These are phyloP conservation scores for Chlorella sp. DNA, from an alignment of 139 green algal genomes.

Conservation along the genomic window DNA sequence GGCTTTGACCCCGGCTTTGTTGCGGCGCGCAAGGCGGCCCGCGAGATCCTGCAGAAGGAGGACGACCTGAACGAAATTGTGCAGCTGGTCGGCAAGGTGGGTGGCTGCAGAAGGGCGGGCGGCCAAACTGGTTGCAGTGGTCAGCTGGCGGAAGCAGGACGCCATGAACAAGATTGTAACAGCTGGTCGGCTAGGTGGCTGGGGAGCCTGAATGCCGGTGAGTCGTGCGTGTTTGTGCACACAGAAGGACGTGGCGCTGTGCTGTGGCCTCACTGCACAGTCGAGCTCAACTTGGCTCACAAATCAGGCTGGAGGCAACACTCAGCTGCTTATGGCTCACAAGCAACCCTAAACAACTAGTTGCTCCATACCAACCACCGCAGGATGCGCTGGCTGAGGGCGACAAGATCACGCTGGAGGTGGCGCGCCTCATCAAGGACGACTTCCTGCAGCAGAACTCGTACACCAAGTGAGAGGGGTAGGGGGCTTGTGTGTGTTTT, in stretches of 20 bases:
- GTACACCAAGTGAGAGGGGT: conserved; percentile 88
- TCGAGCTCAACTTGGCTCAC: too few species aligned
- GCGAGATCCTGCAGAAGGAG: conserved; percentile 97
- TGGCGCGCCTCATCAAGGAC: conserved; percentile 97
- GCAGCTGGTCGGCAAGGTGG: conserved; percentile 97
- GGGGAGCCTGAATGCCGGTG: too few species aligned
- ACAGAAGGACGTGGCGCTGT: too few species aligned
- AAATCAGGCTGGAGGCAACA: too few species aligned
- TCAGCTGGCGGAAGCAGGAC: too few species aligned
- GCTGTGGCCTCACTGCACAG: too few species aligned
- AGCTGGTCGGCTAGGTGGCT: background rate
- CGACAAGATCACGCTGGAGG: conserved; percentile 99
- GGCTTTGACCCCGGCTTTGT: conserved; percentile 80
- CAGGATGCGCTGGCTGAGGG: conserved; percentile 94
- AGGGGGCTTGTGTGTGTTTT: too few species aligned
- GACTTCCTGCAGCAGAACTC: conserved; percentile 99
- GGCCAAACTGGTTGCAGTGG: too few species aligned
- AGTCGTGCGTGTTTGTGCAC: too few species aligned
- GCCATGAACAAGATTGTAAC: too few species aligned
- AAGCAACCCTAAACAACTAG: too few species aligned
- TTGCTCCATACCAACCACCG: background rate
- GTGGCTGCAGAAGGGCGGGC: background rate
- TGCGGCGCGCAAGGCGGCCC: conserved; percentile 56
- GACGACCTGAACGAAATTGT: conserved; percentile 99
- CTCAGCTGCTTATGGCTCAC: too few species aligned